Evolutionary conservation across 345 rosid genomes (phyloP), one percentile per base, ranked within the genome.

Genomic region (Mercurialis annua): DNA sequence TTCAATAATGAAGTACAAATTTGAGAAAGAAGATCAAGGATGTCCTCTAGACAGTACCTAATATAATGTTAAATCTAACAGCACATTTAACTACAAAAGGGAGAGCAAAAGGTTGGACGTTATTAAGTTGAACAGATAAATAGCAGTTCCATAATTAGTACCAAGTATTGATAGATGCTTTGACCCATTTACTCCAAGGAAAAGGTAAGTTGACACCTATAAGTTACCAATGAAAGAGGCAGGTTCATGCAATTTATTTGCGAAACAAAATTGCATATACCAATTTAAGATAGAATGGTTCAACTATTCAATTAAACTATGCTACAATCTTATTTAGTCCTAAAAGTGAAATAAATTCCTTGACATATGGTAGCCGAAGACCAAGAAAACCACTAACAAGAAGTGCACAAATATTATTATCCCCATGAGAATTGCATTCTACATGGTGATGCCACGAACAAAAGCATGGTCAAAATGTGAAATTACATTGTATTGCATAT

Each of bases 381-480:
- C 40, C 17, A 14, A 42, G 72, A 47, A 27, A 66, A 62, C 67
- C 67, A 73, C 77, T 44, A 34, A 47, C 46, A 14, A 40, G 64
- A 57, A 43, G 53, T 64, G 36, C 62, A 62, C 63, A 71, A 46
- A 47, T 52, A 67, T 54, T 3, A 38, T 59, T 61, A 43, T 49
- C 62, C 33, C 56, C 30, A 62, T 73, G 68, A 60, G 38, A 65
- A 50, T 59, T 31, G 72, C 68, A 54, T 62, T 72, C 67, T 59
- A 60, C 71, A 67, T 31, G 30, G 55, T 50, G 46, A 68, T 53
- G 59, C 40, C 64, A 62, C 47, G 44, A 56, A 51, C 40, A 56
- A 71, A 61, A 71, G 64, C 64, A 54, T 59, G 62, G 66, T 66
- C 71, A 66, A 65, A 50, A 59, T 59, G 49, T 23, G n/a, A 47